Conservation (phyloP, 176 grass and related monocot genomes). For the Triticum monococcum region DNA sequence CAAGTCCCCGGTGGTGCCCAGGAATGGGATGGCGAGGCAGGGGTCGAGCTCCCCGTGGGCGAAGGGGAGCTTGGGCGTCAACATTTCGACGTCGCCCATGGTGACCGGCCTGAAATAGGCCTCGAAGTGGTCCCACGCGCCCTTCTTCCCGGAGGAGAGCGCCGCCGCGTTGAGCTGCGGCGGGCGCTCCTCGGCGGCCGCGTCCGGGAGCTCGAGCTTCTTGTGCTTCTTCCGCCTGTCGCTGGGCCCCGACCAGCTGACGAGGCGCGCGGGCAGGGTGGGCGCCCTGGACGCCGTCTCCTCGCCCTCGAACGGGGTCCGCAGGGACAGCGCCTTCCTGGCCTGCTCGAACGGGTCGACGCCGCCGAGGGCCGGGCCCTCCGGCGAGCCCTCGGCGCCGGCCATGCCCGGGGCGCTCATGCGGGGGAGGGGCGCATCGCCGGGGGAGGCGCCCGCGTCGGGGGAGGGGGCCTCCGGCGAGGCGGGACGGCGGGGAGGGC, state of each 20-base stretch:
- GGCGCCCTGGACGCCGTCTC: constrained; percentile 57
- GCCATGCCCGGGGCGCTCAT: constrained; percentile 45
- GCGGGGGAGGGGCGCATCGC: constrained; percentile 36
- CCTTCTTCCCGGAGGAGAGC: constrained; percentile 30
- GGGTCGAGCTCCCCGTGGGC: constrained; percentile 36
- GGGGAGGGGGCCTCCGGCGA: constrained; percentile 19
- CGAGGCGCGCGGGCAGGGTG: constrained; percentile 68
- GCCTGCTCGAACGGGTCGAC: constrained; percentile 68
- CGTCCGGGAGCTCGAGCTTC: constrained; percentile 48
- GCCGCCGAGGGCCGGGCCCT: constrained; percentile 32
- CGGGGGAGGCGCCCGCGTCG: not conserved
- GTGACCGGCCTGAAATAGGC: constrained; percentile 71
- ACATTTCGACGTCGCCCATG: constrained; percentile 55
- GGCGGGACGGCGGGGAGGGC: not conserved
- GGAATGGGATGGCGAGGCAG: constrained; percentile 49
- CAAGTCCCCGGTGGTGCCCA: constrained; percentile 27
- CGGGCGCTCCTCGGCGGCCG: constrained; percentile 35
- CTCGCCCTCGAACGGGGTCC: constrained; percentile 81
- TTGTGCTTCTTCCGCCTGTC: constrained; percentile 73
- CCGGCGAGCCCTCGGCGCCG: constrained; percentile 42
- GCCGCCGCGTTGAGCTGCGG: constrained; percentile 20
- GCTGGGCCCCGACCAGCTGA: constrained; percentile 49
- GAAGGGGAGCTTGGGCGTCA: constrained; percentile 49
- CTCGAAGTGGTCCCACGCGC: constrained; percentile 85
- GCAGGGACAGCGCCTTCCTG: constrained; percentile 64